These are phyloP conservation scores for Triangularia setosa DNA, from an alignment of 2,329 filamentous ascomycete species.

Conservation along the genomic window DNA sequence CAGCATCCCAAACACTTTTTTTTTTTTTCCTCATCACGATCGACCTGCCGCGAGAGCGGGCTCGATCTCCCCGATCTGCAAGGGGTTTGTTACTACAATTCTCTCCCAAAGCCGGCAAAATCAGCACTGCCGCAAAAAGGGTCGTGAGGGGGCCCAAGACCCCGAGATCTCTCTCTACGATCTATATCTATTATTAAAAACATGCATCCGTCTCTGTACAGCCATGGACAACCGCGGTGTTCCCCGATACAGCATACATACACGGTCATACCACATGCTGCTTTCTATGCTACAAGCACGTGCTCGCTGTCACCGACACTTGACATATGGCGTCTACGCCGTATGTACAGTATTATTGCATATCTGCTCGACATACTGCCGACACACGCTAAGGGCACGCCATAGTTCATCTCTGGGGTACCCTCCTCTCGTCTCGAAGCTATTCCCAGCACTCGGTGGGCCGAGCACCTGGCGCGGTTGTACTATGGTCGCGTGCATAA, in stretches of 20 bases:
- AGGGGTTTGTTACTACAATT: background rate
- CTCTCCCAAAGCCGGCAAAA: background rate
- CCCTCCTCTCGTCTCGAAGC: background rate
- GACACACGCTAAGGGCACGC: background rate
- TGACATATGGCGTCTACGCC: background rate
- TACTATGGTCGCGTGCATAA: no score
- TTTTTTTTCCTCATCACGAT: background rate
- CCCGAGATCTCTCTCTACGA: background rate
- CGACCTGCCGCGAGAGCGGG: background rate
- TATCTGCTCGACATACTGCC: background rate
- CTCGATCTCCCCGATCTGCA: background rate
- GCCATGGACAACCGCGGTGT: background rate
- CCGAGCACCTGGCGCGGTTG: background rate
- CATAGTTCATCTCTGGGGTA: background rate
- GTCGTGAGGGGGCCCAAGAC: background rate
- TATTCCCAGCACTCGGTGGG: slow-evolving; percentile 1
- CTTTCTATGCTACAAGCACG: background rate
- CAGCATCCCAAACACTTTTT: background rate
- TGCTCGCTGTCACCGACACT: background rate
- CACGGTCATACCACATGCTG: background rate
- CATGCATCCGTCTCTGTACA: background rate
- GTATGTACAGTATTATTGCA: background rate
- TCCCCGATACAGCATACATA: background rate
- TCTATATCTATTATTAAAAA: background rate
- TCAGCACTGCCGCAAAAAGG: background rate